These are phyloP conservation scores for Gracilaria gracilis DNA, from an alignment of 23 red algal genomes.

Conservation along the genomic window DNA sequence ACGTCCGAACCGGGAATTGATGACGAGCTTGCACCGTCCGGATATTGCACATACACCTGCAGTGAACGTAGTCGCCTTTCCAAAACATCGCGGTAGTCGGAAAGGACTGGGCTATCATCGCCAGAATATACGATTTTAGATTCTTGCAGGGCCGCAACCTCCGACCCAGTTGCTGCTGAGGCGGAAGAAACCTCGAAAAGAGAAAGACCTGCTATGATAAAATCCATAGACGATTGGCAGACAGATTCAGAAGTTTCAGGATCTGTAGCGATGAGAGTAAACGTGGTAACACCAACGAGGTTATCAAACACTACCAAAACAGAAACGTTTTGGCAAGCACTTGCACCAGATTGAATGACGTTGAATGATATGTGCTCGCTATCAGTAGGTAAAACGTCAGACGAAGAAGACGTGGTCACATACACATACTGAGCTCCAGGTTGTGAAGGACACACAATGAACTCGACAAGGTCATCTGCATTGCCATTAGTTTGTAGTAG, in stretches of 20 bases:
- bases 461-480: constrained; percentile 27
- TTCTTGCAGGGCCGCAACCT: not conserved
- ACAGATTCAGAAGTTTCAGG: not conserved
- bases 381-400: constrained; percentile 28
- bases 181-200: constrained; percentile 5
- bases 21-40: constrained; percentile 39
- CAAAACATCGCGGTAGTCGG: constrained; percentile 38
- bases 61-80: constrained; percentile 15
- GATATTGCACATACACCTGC: constrained; percentile 49
- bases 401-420: not conserved
- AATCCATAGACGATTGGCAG: constrained; percentile 22
- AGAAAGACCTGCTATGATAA: constrained; percentile 44
- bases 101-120: constrained; percentile 6
- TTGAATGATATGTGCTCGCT: constrained; percentile 13
- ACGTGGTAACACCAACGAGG: constrained; percentile 34
- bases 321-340: constrained; percentile 52
- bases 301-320: constrained; percentile 47
- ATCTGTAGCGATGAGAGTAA: constrained; percentile 10
- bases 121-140: constrained; percentile 36
- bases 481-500: constrained; percentile 33
- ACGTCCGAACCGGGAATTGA: not conserved
- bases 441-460: constrained; percentile 24
- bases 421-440: not conserved
- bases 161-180: not conserved
- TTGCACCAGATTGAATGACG: constrained; percentile 25